These are phyloP conservation scores for Tetrastigma voinierianum DNA, from an alignment of 164 flowering plant genomes.

Conservation along the genomic window DNA sequence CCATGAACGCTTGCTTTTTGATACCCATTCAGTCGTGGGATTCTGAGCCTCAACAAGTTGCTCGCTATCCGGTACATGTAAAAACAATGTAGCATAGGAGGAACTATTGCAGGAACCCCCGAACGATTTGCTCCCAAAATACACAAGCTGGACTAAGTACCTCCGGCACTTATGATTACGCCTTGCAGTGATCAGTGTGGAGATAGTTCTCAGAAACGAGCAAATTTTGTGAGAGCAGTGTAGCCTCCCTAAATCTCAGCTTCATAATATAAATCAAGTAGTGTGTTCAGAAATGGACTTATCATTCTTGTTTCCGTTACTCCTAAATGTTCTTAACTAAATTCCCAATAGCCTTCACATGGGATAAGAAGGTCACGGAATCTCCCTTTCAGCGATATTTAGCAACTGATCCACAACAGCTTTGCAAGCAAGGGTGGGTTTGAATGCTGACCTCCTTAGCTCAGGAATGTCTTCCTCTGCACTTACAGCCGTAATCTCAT, in stretches of 20 bases:
- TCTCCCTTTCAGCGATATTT: slow-evolving; percentile 35
- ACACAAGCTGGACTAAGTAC: slow-evolving; percentile 53
- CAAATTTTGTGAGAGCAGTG: slow-evolving; percentile 50
- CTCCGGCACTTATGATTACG: slow-evolving; percentile 47
- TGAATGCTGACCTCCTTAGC: slow-evolving; percentile 54
- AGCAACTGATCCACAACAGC: slow-evolving; percentile 54
- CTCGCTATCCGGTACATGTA: slow-evolving; percentile 51
- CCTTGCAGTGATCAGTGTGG: slow-evolving; percentile 50
- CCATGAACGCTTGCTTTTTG: slow-evolving; percentile 35
- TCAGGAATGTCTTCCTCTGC: slow-evolving; percentile 55
- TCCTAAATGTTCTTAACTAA: slow-evolving; percentile 53
- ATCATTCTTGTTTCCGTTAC: slow-evolving; percentile 61
- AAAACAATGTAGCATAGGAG: slow-evolving; percentile 45
- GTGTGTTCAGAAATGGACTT: slow-evolving; percentile 42
- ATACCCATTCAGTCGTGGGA: slow-evolving; percentile 53
- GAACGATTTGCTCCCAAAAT: slow-evolving; percentile 51
- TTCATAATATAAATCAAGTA: slow-evolving; percentile 56
- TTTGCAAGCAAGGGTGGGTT: slow-evolving; percentile 58
- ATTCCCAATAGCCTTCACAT: slow-evolving; percentile 51
- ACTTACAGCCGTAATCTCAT: slow-evolving; percentile 59
- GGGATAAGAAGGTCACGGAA: slow-evolving; percentile 44
- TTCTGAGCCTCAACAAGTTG: slow-evolving; percentile 46
- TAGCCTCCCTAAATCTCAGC: slow-evolving; percentile 42
- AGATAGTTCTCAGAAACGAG: slow-evolving; percentile 47
- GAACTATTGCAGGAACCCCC: slow-evolving; percentile 24